Evolutionary conservation across 1,284 basidiomycete genomes (phyloP).

Genomic region (Cryptococcus jaspeensis): DNA sequence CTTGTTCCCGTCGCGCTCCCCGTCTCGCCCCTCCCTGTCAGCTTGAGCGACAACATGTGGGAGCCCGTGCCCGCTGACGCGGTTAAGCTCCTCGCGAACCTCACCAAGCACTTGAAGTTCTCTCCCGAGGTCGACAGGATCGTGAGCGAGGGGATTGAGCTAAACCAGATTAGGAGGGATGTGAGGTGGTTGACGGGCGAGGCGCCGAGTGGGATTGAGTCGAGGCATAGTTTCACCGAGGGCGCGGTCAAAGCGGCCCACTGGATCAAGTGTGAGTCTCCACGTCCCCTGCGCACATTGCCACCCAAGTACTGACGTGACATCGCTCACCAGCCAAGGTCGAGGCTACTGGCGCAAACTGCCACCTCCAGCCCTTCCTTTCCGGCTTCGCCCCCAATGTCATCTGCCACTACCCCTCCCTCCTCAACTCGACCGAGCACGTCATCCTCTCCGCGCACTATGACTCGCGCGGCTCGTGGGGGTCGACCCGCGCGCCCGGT

Average conservation of each 20-base stretch:
- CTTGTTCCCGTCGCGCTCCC: constrained; percentile 49
- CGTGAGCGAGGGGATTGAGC: constrained; percentile 61
- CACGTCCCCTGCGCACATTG: neutral
- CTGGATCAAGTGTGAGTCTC: constrained; percentile 66
- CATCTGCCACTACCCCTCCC: constrained; percentile 58
- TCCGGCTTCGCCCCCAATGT: constrained; percentile 77
- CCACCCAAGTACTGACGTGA: neutral
- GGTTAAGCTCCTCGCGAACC: constrained; percentile 41
- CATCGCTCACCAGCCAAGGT: constrained; percentile 52
- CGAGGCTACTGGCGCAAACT: constrained; percentile 69
- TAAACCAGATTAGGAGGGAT: constrained; percentile 63
- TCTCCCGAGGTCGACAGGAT: constrained; percentile 38
- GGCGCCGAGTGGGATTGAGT: constrained; percentile 61
- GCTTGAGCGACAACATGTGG: constrained; percentile 15
- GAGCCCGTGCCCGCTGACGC: constrained; percentile 35
- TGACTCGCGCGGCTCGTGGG: constrained; percentile 82
- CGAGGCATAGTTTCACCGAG: constrained; percentile 71
- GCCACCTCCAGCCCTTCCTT: constrained; percentile 65
- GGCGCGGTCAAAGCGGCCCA: constrained; percentile 68
- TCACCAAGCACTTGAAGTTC: constrained; percentile 44
- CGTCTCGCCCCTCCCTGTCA: constrained; percentile 8
- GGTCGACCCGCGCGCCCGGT: constrained; percentile 67
- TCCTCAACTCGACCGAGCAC: constrained; percentile 51
- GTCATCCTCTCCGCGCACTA: constrained; percentile 76
- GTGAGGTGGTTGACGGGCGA: constrained; percentile 81